Conservation (phyloP, 2,329 filamentous ascomycete species). For the Cladosporium sp. region DNA sequence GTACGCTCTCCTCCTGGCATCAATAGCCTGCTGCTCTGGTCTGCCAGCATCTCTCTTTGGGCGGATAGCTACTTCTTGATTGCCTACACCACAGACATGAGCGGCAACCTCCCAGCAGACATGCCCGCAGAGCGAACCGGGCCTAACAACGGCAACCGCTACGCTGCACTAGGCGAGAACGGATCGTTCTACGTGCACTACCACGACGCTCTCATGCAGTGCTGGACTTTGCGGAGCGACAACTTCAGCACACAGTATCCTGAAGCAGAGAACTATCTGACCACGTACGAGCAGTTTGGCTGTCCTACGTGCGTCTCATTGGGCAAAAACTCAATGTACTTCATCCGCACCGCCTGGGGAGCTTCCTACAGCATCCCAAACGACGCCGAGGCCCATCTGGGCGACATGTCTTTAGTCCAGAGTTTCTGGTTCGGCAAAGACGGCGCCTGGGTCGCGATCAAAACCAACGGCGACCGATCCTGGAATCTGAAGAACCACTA, state of each 20-base stretch:
- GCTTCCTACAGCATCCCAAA: conserved; percentile 15
- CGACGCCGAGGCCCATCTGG: conserved; percentile 7
- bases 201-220: conserved; percentile 9
- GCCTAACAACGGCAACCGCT: conserved; percentile 14
- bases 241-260: conserved; percentile 10
- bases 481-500: conserved; percentile 18
- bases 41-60: conserved; percentile 9
- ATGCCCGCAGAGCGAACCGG: background rate
- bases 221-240: conserved; percentile 17
- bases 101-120: background rate
- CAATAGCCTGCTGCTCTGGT: conserved; percentile 1
- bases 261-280: conserved; percentile 9
- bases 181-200: conserved; percentile 15
- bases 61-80: conserved; percentile 6
- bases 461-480: conserved; percentile 5
- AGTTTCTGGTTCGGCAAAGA: conserved; percentile 24
- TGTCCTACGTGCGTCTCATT: conserved; percentile 16
- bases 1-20: background rate
- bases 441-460: conserved; percentile 15
- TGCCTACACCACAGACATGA: background rate
- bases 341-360: conserved; percentile 14
- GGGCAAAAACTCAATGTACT: conserved; percentile 8
- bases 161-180: background rate
- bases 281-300: conserved; percentile 12
- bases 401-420: conserved; percentile 18